A percentile compares a stretch with the other conserved stretches of the same genome.
phyloP scores from a whole-genome alignment of 306 rosid genomes.

The Cucurbita maxima region DNA sequence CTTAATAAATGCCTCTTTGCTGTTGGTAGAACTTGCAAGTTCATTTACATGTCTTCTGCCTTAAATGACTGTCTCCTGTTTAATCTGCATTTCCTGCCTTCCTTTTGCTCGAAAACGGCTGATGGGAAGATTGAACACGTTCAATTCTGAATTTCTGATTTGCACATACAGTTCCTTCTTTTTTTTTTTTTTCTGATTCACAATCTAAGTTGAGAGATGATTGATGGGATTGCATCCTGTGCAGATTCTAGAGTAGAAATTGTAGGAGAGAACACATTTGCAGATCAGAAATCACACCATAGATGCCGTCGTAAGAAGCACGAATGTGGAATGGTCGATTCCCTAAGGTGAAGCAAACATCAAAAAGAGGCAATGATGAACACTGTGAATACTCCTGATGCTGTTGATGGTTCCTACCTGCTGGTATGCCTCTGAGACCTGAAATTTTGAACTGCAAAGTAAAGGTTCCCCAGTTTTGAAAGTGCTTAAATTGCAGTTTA shows the following conservation, averaged over 20 bases:
- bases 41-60: neutral
- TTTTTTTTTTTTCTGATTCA: neutral
- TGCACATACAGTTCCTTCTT: conserved; percentile 2
- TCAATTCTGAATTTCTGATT: neutral
- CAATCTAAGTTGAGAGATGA: neutral
- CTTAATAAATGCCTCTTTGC: neutral
- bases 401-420: neutral
- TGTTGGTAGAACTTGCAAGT: neutral
- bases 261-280: conserved; percentile 76
- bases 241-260: conserved; percentile 64
- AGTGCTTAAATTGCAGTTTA: neutral
- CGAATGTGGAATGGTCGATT: conserved; percentile 72
- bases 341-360: conserved; percentile 33
- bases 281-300: conserved; percentile 76
- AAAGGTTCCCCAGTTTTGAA: neutral
- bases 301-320: conserved; percentile 90
- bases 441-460: neutral
- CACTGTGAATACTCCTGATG: neutral
- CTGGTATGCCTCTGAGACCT: neutral
- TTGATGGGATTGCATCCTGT: conserved; percentile 4
- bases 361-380: neutral
- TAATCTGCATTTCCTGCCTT: neutral
- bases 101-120: neutral
- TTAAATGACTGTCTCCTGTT: neutral
- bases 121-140: neutral